Evolutionary conservation across 2,329 filamentous ascomycete species (phyloP), one percentile per base, ranked within the genome.

Genomic region (Fusarium sp.): DNA sequence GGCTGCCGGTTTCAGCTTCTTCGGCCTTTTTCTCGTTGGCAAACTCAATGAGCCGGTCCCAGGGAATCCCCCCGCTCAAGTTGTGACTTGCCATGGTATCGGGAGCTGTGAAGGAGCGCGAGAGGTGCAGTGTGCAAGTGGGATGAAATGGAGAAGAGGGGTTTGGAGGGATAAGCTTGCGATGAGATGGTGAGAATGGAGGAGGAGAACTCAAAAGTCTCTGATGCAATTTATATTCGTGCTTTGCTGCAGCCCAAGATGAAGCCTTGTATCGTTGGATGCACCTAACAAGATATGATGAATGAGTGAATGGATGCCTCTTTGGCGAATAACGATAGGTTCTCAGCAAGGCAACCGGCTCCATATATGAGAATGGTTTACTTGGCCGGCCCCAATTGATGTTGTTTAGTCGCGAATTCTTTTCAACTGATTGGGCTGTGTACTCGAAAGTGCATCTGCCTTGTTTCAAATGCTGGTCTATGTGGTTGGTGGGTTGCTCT

Each of bases 31-130:
- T 65, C 17, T 45, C 45, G 10, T 49, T 55, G 32, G 62, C 63
- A 19, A 65, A 65, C 15, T 46, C 52, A 11, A 65, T 65, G 38
- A 65, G 62, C 6, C 44, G 39, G 9, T 66, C 63, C 63, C 63
- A 65, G 14, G 63, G 62, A 9, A 65, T 53, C 2, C 53, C 33
- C 1, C 49, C 48, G 15, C 35, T 21, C 9, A 51, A 10, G 17
- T 10, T 21, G 10, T 33, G 25, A 31, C 23, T 23, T 10, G 39
- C 15, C 61, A 65, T 62, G 31, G 9, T 44, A 36, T 23, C 13
- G n/a, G 11, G 31, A 31, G 17, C n/a, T 41, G 10, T 23, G 6
- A 29, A 14, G 4, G 31, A 37, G 25, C 48, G 15, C 31, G 36
- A n/a, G 27, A 17, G 31, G 36, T n/a, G 48, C 4, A 32, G 35